Percentiles rank a stretch among this genome's conserved stretches.
Conservation (phyloP, 2,329 filamentous ascomycete genomes). For the Coccinonectria pachysandricola region DNA sequence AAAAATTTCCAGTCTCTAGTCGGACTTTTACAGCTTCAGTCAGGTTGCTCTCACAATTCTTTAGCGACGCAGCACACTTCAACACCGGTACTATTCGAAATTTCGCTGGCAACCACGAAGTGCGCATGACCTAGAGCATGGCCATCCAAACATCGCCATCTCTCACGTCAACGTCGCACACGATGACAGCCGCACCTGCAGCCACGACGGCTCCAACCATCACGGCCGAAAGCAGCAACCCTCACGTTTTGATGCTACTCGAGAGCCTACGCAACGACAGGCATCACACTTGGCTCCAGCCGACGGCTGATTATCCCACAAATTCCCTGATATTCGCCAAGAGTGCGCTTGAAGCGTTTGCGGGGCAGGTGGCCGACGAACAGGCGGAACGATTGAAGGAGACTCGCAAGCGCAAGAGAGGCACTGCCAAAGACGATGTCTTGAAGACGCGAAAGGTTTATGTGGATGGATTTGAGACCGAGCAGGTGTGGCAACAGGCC, state of each 20-base stretch:
- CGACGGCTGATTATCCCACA: constrained; percentile 53
- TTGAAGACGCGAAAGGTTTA: constrained; percentile 77
- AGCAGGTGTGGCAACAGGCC: constrained; percentile 92
- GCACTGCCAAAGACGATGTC: constrained; percentile 39
- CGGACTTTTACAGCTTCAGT: background rate
- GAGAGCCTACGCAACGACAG: constrained; percentile 46
- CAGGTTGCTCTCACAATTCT: too few species aligned
- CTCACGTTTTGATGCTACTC: constrained; percentile 40
- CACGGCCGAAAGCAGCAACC: constrained; percentile 15
- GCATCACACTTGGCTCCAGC: constrained; percentile 69
- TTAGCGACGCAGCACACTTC: too few species aligned
- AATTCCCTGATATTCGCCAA: constrained; percentile 70
- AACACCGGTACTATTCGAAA: too few species aligned
- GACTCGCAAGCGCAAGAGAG: constrained; percentile 68
- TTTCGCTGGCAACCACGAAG: too few species aligned
- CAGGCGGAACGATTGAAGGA: constrained; percentile 61
- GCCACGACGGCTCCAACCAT: constrained; percentile 31
- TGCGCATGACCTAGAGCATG: too few species aligned
- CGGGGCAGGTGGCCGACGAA: constrained; percentile 59
- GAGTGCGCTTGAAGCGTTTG: constrained; percentile 67
- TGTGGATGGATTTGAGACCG: constrained; percentile 74
- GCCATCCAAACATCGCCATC: constrained; percentile 42
- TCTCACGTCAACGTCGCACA: constrained; percentile 54
- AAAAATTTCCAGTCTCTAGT: constrained; percentile 12
- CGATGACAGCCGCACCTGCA: constrained; percentile 43